Evolutionary conservation across 768 basidiomycete genomes (phyloP).

Genomic region (Pulveroboletus sp.): DNA sequence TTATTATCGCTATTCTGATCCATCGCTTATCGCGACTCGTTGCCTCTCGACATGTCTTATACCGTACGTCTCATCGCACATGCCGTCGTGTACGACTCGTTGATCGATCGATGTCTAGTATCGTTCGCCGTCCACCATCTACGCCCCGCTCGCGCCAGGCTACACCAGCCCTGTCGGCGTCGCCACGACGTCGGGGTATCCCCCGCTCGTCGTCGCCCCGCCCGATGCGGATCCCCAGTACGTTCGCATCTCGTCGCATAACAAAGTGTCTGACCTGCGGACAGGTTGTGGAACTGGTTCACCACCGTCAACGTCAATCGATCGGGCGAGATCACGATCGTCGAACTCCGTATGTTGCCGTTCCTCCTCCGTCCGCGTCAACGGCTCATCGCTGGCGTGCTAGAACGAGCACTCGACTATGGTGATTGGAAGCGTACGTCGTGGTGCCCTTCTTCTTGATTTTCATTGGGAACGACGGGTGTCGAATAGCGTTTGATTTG

Average conservation of each 20-base stretch:
- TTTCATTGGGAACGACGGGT: too few species aligned
- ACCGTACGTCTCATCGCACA: constrained; percentile 8
- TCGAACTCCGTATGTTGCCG: constrained; percentile 60
- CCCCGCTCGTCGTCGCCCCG: constrained; percentile 13
- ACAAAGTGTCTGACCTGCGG: neutral
- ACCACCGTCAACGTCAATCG: constrained; percentile 62
- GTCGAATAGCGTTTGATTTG: constrained; percentile 81
- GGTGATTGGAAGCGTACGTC: constrained; percentile 78
- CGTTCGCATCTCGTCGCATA: constrained; percentile 18
- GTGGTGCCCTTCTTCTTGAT: too few species aligned
- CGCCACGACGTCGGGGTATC: constrained; percentile 13
- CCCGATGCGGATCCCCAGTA: constrained; percentile 77
- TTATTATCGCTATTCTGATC: constrained; percentile 27
- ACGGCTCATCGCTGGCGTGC: too few species aligned
- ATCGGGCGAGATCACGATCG: constrained; percentile 63
- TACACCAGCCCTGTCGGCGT: constrained; percentile 2
- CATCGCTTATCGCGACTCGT: constrained; percentile 6
- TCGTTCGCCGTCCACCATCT: constrained; percentile 10
- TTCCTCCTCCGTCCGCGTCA: neutral
- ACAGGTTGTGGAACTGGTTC: constrained; percentile 76
- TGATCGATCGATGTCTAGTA: constrained; percentile 5
- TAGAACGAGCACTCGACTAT: constrained; percentile 50
- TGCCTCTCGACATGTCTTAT: constrained; percentile 19
- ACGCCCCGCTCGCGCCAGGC: neutral
- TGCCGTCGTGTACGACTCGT: too few species aligned